phyloP scores from a whole-genome alignment of 495 filamentous ascomycete genomes.

The Sordaria brevicollis region DNA sequence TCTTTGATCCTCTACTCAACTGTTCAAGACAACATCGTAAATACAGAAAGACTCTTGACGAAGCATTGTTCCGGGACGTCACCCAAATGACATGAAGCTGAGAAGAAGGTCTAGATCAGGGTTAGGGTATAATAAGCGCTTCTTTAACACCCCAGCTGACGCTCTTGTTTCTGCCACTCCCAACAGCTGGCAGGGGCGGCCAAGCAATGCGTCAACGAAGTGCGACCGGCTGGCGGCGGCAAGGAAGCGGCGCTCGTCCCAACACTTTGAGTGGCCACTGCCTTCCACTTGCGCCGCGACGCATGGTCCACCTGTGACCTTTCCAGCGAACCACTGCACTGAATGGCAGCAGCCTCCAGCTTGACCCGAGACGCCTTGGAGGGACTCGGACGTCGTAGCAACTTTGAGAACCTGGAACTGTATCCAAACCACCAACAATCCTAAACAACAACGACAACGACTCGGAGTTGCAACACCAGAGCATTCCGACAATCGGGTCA shows the following conservation, averaged over 20 bases:
- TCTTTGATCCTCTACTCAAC: too few species aligned
- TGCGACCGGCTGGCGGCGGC: not conserved
- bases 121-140: not conserved
- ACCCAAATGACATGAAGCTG: not conserved
- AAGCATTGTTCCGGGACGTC: not conserved
- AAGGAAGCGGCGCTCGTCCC: not conserved
- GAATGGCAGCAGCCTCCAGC: not conserved
- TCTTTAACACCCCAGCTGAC: not conserved
- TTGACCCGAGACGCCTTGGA: not conserved
- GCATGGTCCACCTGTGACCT: not conserved
- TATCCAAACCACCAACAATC: not conserved
- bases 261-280: not conserved
- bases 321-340: not conserved
- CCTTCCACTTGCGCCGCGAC: not conserved
- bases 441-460: not conserved
- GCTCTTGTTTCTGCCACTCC: not conserved
- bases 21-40: not conserved
- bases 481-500: constrained; percentile 2
- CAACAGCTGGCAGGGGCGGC: not conserved
- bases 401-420: not conserved
- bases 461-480: not conserved
- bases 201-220: not conserved
- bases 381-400: not conserved
- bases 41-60: not conserved
- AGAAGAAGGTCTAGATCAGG: not conserved